A percentile compares a stretch with the other conserved stretches of the same genome.
Evolutionary conservation across 169 alveolate species (phyloP).

Genomic region (Plasmodium relictum): DNA sequence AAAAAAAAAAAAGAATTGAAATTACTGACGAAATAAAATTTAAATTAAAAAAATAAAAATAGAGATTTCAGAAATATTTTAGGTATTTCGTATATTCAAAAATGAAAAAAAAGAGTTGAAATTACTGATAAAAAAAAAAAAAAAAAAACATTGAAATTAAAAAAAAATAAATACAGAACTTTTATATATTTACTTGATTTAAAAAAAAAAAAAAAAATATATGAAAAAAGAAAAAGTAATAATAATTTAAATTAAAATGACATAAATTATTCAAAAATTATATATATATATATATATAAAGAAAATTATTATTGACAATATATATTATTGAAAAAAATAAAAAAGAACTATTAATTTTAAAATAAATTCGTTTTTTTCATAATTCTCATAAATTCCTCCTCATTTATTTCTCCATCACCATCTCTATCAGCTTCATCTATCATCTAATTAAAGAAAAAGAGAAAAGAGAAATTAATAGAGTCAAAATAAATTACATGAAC

Average conservation of each 20-base stretch:
- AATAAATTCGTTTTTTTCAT: conserved; percentile 98
- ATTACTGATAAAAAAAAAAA: not conserved
- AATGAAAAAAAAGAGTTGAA: not conserved
- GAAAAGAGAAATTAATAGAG: not conserved
- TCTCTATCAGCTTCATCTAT: conserved; percentile 98
- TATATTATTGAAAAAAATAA: conserved; percentile 7
- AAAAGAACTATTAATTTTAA: conserved; percentile 72
- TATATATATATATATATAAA: not conserved
- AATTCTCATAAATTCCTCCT: conserved; percentile 97
- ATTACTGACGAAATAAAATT: conserved; percentile 48
- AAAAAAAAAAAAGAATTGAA: conserved; percentile 47
- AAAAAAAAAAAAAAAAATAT: no score
- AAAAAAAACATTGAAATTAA: not conserved
- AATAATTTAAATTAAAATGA: no score
- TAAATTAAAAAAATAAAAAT: not conserved
- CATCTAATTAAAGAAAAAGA: conserved; percentile 90
- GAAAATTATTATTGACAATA: not conserved
- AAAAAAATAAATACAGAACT: not conserved
- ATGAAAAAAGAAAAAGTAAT: no score
- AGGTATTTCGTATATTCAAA: not conserved
- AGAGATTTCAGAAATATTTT: not conserved
- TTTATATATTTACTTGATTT: no score
- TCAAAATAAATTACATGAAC: not conserved
- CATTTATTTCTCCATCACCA: conserved; percentile 98
- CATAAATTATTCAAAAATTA: not conserved